Evolutionary conservation across 352 stramenopile species (phyloP).

Genomic region (Globisporangium orthogonon): DNA sequence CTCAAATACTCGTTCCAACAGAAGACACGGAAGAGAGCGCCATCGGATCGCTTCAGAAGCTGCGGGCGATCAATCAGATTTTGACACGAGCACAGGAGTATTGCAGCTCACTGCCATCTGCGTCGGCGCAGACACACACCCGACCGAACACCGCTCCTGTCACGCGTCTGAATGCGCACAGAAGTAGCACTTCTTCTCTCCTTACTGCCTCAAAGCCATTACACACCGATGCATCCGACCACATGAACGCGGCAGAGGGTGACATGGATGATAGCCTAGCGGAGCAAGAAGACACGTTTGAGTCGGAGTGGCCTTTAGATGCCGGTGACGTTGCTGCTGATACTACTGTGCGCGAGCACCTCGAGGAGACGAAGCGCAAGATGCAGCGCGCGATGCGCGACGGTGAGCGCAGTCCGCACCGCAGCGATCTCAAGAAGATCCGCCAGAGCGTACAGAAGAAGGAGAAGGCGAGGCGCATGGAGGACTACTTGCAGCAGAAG

Average conservation of each 20-base stretch:
- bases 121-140: background rate
- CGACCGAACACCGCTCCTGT: conserved; percentile 3
- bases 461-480: conserved; percentile 55
- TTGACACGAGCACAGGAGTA: conserved; percentile 41
- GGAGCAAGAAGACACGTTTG: conserved; percentile 3
- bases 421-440: conserved; percentile 24
- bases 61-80: conserved; percentile 61
- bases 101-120: conserved; percentile 1
- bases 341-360: conserved; percentile 28
- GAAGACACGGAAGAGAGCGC: too few species aligned
- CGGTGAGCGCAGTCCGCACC: conserved; percentile 19
- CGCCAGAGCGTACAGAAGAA: conserved; percentile 24
- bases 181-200: too few species aligned
- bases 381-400: conserved; percentile 45
- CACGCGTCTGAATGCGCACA: too few species aligned
- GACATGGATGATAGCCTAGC: background rate
- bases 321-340: background rate
- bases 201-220: too few species aligned
- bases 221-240: background rate
- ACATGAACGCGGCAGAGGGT: background rate
- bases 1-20: too few species aligned
- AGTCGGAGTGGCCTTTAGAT: background rate
- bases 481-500: conserved; percentile 70
- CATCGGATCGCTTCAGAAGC: conserved; percentile 26
- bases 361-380: conserved; percentile 36